Conservation (phyloP, 352 stramenopile species). For the Phytophthora ohioensis region DNA sequence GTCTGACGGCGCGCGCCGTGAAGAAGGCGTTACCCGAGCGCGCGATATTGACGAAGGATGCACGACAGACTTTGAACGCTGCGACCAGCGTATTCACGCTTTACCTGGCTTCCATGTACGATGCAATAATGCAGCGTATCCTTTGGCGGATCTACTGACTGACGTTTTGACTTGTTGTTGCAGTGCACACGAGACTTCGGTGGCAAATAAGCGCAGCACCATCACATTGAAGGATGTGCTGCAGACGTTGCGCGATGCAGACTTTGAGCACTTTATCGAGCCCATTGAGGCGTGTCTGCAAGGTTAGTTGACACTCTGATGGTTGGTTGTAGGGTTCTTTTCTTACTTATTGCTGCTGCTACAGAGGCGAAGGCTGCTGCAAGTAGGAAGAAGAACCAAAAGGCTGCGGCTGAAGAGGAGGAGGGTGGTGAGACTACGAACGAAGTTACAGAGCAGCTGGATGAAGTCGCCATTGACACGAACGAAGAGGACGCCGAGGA, state of each 20-base stretch:
- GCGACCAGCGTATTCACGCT: constrained; percentile 82
- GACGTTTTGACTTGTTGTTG: not conserved
- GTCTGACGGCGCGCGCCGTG: constrained; percentile 70
- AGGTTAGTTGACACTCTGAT: constrained; percentile 40
- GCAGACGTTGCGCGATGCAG: constrained; percentile 69
- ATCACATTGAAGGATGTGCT: constrained; percentile 83
- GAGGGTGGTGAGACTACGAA: constrained; percentile 42
- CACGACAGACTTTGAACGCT: constrained; percentile 72
- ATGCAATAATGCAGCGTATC: constrained; percentile 8
- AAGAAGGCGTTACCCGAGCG: constrained; percentile 79
- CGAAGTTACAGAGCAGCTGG: constrained; percentile 39
- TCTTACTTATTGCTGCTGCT: constrained; percentile 16
- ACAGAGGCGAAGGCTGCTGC: constrained; percentile 60
- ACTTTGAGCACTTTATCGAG: constrained; percentile 82
- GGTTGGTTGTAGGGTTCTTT: not conserved
- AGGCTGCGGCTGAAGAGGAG: constrained; percentile 25
- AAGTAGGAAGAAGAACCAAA: constrained; percentile 41
- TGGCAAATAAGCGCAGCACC: constrained; percentile 79
- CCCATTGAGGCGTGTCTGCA: constrained; percentile 76
- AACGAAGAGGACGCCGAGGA: constrained; percentile 51
- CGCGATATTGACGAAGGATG: constrained; percentile 74
- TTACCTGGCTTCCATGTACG: constrained; percentile 77
- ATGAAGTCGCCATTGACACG: constrained; percentile 41
- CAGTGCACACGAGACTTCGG: constrained; percentile 72
- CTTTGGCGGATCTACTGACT: not conserved